Evolutionary conservation across 1,139 yeast species (phyloP), one percentile per base, ranked within the genome.

Genomic region (Scheffersomyces illinoinensis): DNA sequence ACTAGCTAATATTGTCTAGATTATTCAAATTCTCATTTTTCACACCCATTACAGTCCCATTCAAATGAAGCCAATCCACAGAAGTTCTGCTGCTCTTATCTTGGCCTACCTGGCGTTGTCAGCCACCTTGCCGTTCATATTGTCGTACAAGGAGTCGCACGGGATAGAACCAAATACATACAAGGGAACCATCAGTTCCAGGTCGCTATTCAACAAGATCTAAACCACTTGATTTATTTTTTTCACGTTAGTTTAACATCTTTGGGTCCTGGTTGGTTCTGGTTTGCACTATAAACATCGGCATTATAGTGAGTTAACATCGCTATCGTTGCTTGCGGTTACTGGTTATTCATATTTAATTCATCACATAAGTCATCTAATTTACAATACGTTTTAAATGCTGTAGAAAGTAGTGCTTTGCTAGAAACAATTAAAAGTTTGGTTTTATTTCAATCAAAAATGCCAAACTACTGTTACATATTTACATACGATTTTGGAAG

Each of bases 71-170:
- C 60, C 61, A 18, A 47, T 54, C 54, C 53, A 53, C 23, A 66
- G 63, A 55, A 58, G 71, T 26, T 66, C 73, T 12, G 72, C 80
- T 26, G 69, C 74, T 50, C 66, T 79, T 56, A 66, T 79, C 55
- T 70, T 80, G 57, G 76, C 79, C 47, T 81, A 81, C 66, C 75
- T 81, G 65, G 76, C 81, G 3, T 58, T 78, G 8, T 77, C 83
- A 6, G 70, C 81, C 50, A 78, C 83, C 14, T 62, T 76, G 53
- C 85, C 85, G 5, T 81, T 81, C 59, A 63, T 76, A 53, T 77
- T 78, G 59, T 78, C 83, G 7, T 81, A 80, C 64, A 77, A 74
- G 61, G 84, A 81, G 61, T 66, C 79, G 12, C 65, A 62, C 47
- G 61, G 62, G 52, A 62, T 64, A 51, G 64, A 59, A 20, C 67